phyloP scores from a whole-genome alignment of 768 basidiomycete genomes.

The Mycena galericulata region DNA sequence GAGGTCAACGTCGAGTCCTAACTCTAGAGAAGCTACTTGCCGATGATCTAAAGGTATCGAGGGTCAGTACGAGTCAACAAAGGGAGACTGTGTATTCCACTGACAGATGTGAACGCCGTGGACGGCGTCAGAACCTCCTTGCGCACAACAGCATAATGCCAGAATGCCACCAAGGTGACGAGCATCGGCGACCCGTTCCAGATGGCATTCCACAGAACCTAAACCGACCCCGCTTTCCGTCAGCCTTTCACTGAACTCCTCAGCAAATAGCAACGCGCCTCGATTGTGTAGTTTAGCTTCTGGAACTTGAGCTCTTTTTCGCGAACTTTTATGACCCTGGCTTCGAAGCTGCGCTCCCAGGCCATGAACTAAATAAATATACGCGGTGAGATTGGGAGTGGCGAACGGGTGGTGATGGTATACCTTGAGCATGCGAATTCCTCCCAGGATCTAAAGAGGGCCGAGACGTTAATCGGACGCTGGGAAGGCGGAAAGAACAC shows the following conservation, averaged over 20 bases:
- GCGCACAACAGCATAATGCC: slow-evolving; percentile 81
- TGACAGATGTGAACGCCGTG: slow-evolving; percentile 82
- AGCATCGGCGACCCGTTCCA: slow-evolving; percentile 66
- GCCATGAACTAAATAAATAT: slow-evolving; percentile 81
- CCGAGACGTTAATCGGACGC: background rate
- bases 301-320: slow-evolving; percentile 88
- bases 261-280: slow-evolving; percentile 54
- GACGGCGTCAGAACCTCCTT: slow-evolving; percentile 81
- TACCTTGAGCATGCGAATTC: slow-evolving; percentile 90
- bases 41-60: slow-evolving; percentile 49
- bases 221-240: no score
- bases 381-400: slow-evolving; percentile 6
- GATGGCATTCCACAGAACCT: slow-evolving; percentile 62
- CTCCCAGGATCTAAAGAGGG: slow-evolving; percentile 87
- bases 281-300: slow-evolving; percentile 88
- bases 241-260: background rate
- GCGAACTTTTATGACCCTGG: slow-evolving; percentile 75
- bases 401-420: background rate
- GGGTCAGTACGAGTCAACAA: background rate
- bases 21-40: slow-evolving; percentile 47
- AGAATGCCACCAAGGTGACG: slow-evolving; percentile 72
- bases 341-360: slow-evolving; percentile 91
- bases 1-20: background rate
- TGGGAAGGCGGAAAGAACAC: slow-evolving; percentile 13
- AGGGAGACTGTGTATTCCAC: slow-evolving; percentile 42